A percentile compares a stretch with the other conserved stretches of the same genome.
phyloP scores from a whole-genome alignment of 805 yeast species.

The Dipodascopsis tothii region DNA sequence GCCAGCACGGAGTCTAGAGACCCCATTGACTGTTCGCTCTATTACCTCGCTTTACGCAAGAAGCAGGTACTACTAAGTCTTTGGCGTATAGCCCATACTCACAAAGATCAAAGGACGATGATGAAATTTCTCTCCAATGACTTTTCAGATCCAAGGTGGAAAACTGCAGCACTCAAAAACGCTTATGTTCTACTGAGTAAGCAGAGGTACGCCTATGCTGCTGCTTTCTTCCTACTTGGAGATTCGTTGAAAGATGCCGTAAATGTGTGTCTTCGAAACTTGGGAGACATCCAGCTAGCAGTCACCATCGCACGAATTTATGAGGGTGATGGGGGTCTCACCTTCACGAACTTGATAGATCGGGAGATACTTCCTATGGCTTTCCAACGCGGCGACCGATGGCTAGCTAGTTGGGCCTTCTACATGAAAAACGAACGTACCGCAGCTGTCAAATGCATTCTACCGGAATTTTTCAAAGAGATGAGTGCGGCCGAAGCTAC shows the following conservation, averaged over 20 bases:
- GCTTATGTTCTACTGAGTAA: slow-evolving; percentile 86
- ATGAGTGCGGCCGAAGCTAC: neutral
- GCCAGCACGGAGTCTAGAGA: slow-evolving; percentile 48
- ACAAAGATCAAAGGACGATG: slow-evolving; percentile 79
- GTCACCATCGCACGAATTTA: slow-evolving; percentile 73
- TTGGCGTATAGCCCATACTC: slow-evolving; percentile 72
- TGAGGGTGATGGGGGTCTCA: slow-evolving; percentile 53
- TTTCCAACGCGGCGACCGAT: slow-evolving; percentile 57
- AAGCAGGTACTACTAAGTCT: slow-evolving; percentile 69
- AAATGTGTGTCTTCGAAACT: slow-evolving; percentile 59
- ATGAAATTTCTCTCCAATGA: slow-evolving; percentile 68
- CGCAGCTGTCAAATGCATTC: slow-evolving; percentile 43
- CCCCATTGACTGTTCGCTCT: slow-evolving; percentile 67
- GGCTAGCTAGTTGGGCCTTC: slow-evolving; percentile 75
- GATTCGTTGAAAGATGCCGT: slow-evolving; percentile 70
- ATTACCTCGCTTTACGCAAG: slow-evolving; percentile 69
- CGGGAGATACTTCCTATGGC: slow-evolving; percentile 50
- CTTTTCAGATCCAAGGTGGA: slow-evolving; percentile 70
- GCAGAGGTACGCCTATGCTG: slow-evolving; percentile 81
- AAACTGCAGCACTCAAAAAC: slow-evolving; percentile 80
- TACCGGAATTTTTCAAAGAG: slow-evolving; percentile 8
- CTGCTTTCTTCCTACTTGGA: slow-evolving; percentile 76
- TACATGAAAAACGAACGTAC: slow-evolving; percentile 52
- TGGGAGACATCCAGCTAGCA: slow-evolving; percentile 66
- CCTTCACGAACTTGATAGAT: slow-evolving; percentile 43